Evolutionary conservation across 2,329 filamentous ascomycete species (phyloP).

Genomic region (Colletotrichum sp.): DNA sequence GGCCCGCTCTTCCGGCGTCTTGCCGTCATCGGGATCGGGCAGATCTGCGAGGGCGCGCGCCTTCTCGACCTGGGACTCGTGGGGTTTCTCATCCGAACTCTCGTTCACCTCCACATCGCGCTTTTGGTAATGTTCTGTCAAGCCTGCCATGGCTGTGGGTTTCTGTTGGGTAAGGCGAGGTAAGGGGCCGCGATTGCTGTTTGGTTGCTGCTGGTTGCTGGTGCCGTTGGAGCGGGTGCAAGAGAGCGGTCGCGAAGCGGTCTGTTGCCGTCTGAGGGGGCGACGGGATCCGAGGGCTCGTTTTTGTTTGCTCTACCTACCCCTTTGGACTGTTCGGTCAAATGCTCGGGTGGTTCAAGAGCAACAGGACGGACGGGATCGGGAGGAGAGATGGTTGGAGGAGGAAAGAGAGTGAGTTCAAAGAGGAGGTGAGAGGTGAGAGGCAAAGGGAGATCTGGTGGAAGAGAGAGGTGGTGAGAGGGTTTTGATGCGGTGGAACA

Average conservation of each 20-base stretch:
- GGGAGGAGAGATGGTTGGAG: background rate
- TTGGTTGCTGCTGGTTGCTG: background rate
- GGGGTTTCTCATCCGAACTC: conserved; percentile 17
- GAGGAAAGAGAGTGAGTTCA: background rate
- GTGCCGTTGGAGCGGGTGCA: background rate
- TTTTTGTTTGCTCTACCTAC: background rate
- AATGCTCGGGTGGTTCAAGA: background rate
- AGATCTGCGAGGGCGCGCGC: conserved; percentile 31
- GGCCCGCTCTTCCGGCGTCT: conserved; percentile 67
- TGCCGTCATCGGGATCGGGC: conserved; percentile 61
- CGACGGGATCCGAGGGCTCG: background rate
- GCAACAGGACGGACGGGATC: background rate
- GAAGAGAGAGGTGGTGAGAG: background rate
- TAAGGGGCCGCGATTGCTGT: background rate
- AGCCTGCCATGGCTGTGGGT: conserved; percentile 14
- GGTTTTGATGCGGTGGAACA: conserved; percentile 5
- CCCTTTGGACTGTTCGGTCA: background rate
- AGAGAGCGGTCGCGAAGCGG: background rate
- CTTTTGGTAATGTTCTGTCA: conserved; percentile 1
- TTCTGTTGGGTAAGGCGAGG: background rate
- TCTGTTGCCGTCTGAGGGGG: background rate
- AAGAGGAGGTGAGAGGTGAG: background rate
- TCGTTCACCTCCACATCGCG: conserved; percentile 17
- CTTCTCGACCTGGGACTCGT: conserved; percentile 27
- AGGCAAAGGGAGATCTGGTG: background rate